Base-by-base conservation (phyloP, 352 stramenopile genomes). In the Phytophthora sansomeana region DNA sequence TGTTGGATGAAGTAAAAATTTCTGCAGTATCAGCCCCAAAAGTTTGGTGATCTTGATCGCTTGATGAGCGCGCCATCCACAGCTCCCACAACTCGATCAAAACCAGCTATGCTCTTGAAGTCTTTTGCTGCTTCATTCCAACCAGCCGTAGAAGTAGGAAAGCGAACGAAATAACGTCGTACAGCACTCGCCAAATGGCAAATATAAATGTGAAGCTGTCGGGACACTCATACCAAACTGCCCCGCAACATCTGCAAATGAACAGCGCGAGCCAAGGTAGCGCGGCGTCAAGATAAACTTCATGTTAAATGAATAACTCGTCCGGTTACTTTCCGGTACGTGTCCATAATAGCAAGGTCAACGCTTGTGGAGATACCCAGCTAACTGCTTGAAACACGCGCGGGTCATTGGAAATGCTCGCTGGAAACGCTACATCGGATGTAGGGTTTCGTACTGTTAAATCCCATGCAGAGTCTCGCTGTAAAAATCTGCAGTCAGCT, bases 181-280 rank as follows among this genome's bases (percentile, higher is more conserved):
- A 49, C 0, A 58, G 4, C 7, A 42, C 6, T 9, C 26, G 51
- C 13, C 24, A 58, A 7, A 49, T 58, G 0, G 5, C 5, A 58
- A 58, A 2, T 58, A 58, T 10, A 14, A 14, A 1, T 36, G 14
- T 2, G 51, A 49, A 0, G 38, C 51, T 11, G 36, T 58, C 1
- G 51, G 4, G 4, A 49, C 6, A 10, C 51, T 48, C 16, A 58
- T 24, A 2, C 50, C 35, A 29, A 58, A 48, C 28, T 48, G 50
- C 0, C 36, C 9, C 9, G 50, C 35, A 16, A 47, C 35, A 14
- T 58, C 50, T 8, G 36, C 13, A 5, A 58, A 33, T 1, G 50
- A 58, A 6, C 50, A 35, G 9, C 33, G 19, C 3, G 36, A 58
- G 6, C 24, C 50, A 8, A 48, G 36, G 28, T 58, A 58, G 2